Evolutionary conservation across 2,329 filamentous ascomycete genomes (phyloP), one percentile per base, ranked within the genome.

Genomic region (Penicillium sp.): DNA sequence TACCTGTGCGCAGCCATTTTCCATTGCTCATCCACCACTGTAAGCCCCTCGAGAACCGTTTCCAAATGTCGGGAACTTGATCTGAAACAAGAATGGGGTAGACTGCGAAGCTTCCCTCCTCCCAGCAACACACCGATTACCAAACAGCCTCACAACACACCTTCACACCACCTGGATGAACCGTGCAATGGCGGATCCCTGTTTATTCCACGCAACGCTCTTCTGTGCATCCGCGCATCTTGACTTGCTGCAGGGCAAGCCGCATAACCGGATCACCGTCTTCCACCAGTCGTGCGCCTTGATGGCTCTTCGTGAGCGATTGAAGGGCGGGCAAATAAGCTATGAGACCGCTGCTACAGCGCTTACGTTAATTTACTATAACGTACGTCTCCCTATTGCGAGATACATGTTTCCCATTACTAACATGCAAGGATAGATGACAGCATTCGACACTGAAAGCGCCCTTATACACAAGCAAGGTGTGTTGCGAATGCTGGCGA

Each of bases 101-200:
- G 50, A 53, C 13, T 41, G 29, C 30, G 13, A n/a, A 11, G 31
- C 31, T n/a, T 38, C 17, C 6, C 29, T 53, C 29, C 29, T 53
- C 2, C 50, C 50, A 23, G 31, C 7, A n/a, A 53, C 15, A 7
- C 26, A 26, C 26, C 26, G 29, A 13, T 3, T 21, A 41, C 50
- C 29, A 6, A 41, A 41, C 3, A 53, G 50, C n/a, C 50, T 53
- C 5, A 38, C 50, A 9, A 13, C 15, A 38, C 50, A 53, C 15
- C 29, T 53, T 15, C 50, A 53, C 17, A 53, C 50, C 1, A 11
- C 5, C 3, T 38, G 29, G 50, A 41, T 53, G 29, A 30, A n/a
- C 29, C 50, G 50, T 5, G 50, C 50, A 5, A 53, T 53, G 50
- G 30, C 30, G 17, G 50, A 53, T 23, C 50, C 50, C 17, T 53